Base-by-base conservation (phyloP, 2,329 filamentous ascomycete genomes). In the Colletotrichum sojae region DNA sequence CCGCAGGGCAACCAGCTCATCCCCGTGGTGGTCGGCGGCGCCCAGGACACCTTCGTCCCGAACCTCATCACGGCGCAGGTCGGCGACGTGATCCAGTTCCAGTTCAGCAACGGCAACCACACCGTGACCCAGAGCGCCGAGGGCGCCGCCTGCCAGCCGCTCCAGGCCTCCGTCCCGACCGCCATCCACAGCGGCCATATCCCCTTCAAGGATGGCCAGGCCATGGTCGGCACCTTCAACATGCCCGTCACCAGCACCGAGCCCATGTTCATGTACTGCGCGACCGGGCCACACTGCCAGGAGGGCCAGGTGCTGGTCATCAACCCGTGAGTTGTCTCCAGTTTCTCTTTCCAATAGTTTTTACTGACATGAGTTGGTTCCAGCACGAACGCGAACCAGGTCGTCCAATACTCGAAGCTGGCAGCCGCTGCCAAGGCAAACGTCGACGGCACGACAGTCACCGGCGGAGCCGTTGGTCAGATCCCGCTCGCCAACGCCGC, bases 251-350 rank as follows among this genome's bases (percentile, higher is more conserved):
- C 79, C 31, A 80, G 78, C 66, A 78, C 81, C 0, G 78, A 82
- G 2, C 79, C 85, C 6, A 82, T 87, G 67, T 88, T 84, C 74
- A 70, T 85, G 39, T 88, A 87, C 74, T 88, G 85, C 65, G 83
- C 84, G 0, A 82, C 82, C 2, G 81, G 77, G 0, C 81, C 81
- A 3, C 85, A 88, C 67, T 88, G 86, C 53, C 82, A 86, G 72
- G 74, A 73, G 9, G 85, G 85, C 8, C 86, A 87, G 79, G 81
- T 84, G 31, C 82, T 85, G 77, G 80, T 85, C 6, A 81, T 88
- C 46, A 88, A 88, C 67, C 82, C 83, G 80, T 82, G 64, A 69
- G 79, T 73, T 27, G 13, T 10, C 12, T 43, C 27, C 6, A 3
- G 20, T 16, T 6, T 13, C 4, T 36, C 31, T 36, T 13, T n/a